Percentiles rank a stretch among this genome's conserved stretches.
Conservation (phyloP, 306 rosid species). For the Begonia fuchsioides region DNA sequence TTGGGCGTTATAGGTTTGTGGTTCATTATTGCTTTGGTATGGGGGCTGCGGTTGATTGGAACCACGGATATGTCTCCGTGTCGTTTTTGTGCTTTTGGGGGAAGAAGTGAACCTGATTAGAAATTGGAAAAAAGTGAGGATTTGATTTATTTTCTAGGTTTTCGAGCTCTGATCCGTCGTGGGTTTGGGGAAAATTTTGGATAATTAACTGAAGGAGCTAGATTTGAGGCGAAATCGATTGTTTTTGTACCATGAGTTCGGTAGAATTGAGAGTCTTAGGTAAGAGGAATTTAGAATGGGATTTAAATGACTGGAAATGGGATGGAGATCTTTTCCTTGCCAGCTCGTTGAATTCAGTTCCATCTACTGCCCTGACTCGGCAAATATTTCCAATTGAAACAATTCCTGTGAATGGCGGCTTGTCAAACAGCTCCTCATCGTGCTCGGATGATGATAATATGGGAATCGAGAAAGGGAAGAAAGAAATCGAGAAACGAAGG, state of each 20-base stretch:
- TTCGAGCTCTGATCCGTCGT: constrained; percentile 11
- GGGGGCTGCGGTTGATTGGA: constrained; percentile 37
- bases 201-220: constrained; percentile 38
- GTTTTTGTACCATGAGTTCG: constrained; percentile 30
- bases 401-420: constrained; percentile 34
- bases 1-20: constrained; percentile 3
- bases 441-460: constrained; percentile 55
- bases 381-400: constrained; percentile 45
- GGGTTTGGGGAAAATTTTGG: constrained; percentile 6
- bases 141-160: constrained; percentile 6
- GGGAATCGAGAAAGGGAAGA: constrained; percentile 29
- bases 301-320: constrained; percentile 73
- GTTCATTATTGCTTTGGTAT: constrained; percentile 15
- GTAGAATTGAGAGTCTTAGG: constrained; percentile 35
- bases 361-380: constrained; percentile 28
- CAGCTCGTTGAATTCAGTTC: constrained; percentile 30
- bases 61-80: constrained; percentile 30
- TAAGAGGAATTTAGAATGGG: constrained; percentile 59
- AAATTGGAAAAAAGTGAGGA: constrained; percentile 3
- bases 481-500: constrained; percentile 64
- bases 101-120: constrained; percentile 32
- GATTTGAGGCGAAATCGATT: constrained; percentile 38
- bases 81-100: too few species aligned
- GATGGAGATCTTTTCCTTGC: constrained; percentile 81
- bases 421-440: constrained; percentile 65